Conservation (phyloP, 108 stramenopile genomes). For the Mayamaea pseudoterrestris region DNA sequence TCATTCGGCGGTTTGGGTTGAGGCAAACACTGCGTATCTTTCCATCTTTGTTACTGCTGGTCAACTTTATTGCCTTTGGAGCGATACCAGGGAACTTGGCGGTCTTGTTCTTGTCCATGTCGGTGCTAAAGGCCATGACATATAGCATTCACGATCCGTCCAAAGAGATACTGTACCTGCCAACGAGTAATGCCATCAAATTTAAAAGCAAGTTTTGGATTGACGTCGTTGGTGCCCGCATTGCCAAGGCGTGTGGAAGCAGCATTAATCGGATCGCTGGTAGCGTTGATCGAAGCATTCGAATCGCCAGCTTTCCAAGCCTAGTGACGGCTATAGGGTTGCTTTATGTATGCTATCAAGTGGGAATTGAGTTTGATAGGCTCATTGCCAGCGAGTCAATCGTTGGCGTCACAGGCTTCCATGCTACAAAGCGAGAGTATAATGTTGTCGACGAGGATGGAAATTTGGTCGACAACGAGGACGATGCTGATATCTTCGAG, state of each 20-base stretch:
- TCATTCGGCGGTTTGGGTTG: conserved; percentile 66
- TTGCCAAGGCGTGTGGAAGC: conserved; percentile 75
- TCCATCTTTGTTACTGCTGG: conserved; percentile 64
- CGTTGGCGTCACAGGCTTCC: conserved; percentile 32
- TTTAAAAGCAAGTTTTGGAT: conserved; percentile 85
- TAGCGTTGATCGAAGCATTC: conserved; percentile 53
- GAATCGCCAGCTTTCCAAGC: conserved; percentile 57
- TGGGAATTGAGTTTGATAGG: conserved; percentile 59
- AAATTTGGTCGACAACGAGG: too few relatives aligned
- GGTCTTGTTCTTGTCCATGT: conserved; percentile 71
- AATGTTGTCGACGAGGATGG: too few relatives aligned
- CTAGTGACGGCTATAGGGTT: conserved; percentile 48
- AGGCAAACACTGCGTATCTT: conserved; percentile 68
- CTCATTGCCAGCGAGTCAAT: conserved; percentile 40
- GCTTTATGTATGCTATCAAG: conserved; percentile 58
- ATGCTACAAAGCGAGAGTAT: too few relatives aligned
- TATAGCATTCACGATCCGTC: conserved; percentile 89
- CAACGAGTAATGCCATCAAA: conserved; percentile 78
- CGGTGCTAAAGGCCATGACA: conserved; percentile 85
- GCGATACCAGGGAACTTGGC: conserved; percentile 59
- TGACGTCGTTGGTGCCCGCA: conserved; percentile 77
- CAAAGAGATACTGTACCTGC: conserved; percentile 86
- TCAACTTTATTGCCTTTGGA: conserved; percentile 58
- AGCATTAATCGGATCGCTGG: conserved; percentile 63
- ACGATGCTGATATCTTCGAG: too few relatives aligned